Conservation (phyloP, 176 grass and related monocot genomes). For the Oryza longistaminata region DNA sequence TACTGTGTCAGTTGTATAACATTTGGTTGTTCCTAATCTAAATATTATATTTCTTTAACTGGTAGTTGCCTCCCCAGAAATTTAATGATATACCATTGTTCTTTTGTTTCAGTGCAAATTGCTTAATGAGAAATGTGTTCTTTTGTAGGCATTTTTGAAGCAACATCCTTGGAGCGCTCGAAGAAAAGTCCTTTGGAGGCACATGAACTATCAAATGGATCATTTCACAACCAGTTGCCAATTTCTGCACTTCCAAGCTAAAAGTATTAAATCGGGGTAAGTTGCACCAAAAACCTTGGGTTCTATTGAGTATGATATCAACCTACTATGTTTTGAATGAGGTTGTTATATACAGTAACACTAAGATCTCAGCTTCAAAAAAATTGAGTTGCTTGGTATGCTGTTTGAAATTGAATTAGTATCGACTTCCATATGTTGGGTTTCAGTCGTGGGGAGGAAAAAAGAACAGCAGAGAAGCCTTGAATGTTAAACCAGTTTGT, state of each 20-base stretch:
- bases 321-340: background rate
- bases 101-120: constrained; percentile 9
- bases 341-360: background rate
- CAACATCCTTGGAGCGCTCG: constrained; percentile 78
- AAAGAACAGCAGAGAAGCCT: background rate
- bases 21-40: constrained; percentile 27
- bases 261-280: constrained; percentile 16
- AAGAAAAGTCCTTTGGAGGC: constrained; percentile 72
- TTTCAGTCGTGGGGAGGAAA: background rate
- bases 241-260: constrained; percentile 81
- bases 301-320: background rate
- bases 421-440: background rate
- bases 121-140: constrained; percentile 5
- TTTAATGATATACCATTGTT: background rate
- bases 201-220: constrained; percentile 69
- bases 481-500: constrained; percentile 8
- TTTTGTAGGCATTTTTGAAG: constrained; percentile 86
- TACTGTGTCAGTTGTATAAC: constrained; percentile 1
- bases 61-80: background rate
- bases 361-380: background rate
- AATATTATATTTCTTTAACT: constrained; percentile 28
- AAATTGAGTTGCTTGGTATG: constrained; percentile 3
- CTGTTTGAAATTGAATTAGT: background rate
- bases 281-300: constrained; percentile 13
- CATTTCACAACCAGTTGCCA: constrained; percentile 69